phyloP scores from a whole-genome alignment of 176 grass and related monocot species.

The Luzula sylvatica region DNA sequence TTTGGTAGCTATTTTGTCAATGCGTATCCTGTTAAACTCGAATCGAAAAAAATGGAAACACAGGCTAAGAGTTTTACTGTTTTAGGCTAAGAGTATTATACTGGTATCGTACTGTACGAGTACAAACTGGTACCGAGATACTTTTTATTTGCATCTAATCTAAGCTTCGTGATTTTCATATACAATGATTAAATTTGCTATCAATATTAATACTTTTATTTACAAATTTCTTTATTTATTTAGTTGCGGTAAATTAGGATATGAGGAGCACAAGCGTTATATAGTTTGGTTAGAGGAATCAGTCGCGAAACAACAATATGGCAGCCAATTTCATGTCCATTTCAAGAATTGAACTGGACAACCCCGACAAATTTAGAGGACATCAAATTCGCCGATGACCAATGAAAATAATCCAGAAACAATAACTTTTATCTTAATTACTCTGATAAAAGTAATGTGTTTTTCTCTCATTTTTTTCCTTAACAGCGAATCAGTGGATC shows the following conservation, averaged over 20 bases:
- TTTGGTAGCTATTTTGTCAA: neutral
- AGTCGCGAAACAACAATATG: slow-evolving; percentile 42
- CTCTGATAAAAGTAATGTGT: no score
- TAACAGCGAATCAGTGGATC: slow-evolving; percentile 12
- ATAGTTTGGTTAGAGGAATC: slow-evolving; percentile 61
- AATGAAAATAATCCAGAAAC: slow-evolving; percentile 11
- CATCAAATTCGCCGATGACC: slow-evolving; percentile 18
- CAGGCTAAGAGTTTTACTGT: no score
- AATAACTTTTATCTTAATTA: slow-evolving; percentile 3
- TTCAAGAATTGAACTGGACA: slow-evolving; percentile 26
- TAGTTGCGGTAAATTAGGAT: slow-evolving; percentile 31
- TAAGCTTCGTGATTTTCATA: neutral
- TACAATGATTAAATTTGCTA: neutral
- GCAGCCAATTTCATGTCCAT: slow-evolving; percentile 12
- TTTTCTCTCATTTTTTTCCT: slow-evolving; percentile 10
- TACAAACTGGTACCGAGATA: no score
- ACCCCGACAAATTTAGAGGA: slow-evolving; percentile 21
- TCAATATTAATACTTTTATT: no score
- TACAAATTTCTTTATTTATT: slow-evolving; percentile 21
- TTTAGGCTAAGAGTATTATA: no score
- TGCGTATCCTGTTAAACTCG: neutral
- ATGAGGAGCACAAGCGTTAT: slow-evolving; percentile 60
- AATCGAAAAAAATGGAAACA: no score
- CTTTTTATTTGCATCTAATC: no score
- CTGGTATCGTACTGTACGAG: no score